A percentile compares a stretch with the other conserved stretches of the same genome.
Evolutionary conservation across 768 basidiomycete species (phyloP).

Genomic region (Trametes cubensis): DNA sequence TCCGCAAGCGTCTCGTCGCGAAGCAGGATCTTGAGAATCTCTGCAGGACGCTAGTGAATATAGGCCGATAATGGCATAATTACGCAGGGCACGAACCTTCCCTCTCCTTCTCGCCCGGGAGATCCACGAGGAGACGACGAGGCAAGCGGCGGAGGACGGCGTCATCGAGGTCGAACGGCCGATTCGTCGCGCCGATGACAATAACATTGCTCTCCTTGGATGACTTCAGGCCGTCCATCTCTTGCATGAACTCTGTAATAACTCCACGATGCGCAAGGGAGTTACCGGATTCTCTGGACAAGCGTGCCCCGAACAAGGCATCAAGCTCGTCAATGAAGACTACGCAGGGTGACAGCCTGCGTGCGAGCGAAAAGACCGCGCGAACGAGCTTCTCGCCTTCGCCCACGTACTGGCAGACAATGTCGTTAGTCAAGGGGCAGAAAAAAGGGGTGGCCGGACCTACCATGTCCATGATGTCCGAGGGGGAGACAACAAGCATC

Average conservation of each 20-base stretch:
- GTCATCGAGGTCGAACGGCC: conserved; percentile 89
- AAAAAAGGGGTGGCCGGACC: conserved; percentile 22
- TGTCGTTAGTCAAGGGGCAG: conserved; percentile 9
- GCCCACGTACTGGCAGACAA: conserved; percentile 67
- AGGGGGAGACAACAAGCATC: conserved; percentile 89
- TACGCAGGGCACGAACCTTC: conserved; percentile 55
- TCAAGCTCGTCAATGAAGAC: conserved; percentile 96
- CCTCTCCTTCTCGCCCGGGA: conserved; percentile 85
- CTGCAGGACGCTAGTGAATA: conserved; percentile 41
- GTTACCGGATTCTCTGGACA: conserved; percentile 77
- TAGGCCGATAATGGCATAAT: neutral
- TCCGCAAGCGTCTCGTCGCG: conserved; percentile 73
- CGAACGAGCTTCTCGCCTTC: conserved; percentile 90
- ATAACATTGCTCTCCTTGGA: conserved; percentile 80
- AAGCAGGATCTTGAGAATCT: conserved; percentile 84
- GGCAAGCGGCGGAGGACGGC: conserved; percentile 89
- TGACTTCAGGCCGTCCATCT: conserved; percentile 92
- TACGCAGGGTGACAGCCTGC: conserved; percentile 86
- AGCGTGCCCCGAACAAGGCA: conserved; percentile 86
- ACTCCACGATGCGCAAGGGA: conserved; percentile 84
- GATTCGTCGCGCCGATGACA: conserved; percentile 92
- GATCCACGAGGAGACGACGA: conserved; percentile 82
- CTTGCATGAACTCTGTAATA: conserved; percentile 93
- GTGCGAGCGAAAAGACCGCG: conserved; percentile 85
- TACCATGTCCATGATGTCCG: conserved; percentile 97